A percentile compares a stretch with the other conserved stretches of the same genome.
Conservation (phyloP, 768 basidiomycete genomes). For the Strobilomyces dryophilus region DNA sequence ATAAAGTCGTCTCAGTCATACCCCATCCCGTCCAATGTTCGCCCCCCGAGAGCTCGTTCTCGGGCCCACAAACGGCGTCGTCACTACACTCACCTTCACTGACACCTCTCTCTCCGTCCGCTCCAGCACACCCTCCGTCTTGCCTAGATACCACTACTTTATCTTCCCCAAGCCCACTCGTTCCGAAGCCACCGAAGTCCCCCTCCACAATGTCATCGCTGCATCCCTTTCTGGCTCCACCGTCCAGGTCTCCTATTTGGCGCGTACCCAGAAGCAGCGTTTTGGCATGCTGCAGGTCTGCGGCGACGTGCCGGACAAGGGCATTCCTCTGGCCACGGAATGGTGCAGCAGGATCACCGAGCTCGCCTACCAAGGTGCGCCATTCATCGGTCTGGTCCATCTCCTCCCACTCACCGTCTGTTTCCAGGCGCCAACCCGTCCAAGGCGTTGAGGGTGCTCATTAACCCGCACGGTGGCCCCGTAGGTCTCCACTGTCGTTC, state of each 20-base stretch:
- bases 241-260: constrained; percentile 51
- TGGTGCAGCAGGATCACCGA: constrained; percentile 58
- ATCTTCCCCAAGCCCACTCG: constrained; percentile 8
- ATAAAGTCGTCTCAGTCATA: constrained; percentile 2
- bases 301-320: constrained; percentile 38
- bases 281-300: constrained; percentile 38
- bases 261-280: constrained; percentile 37
- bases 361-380: constrained; percentile 55
- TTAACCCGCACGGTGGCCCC: constrained; percentile 80
- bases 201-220: constrained; percentile 52
- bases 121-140: constrained; percentile 12
- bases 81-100: constrained; percentile 25
- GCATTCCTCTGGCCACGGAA: constrained; percentile 33
- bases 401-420: constrained; percentile 1
- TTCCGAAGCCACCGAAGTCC: constrained; percentile 32
- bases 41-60: constrained; percentile 18
- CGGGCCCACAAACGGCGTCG: constrained; percentile 6
- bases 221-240: constrained; percentile 37
- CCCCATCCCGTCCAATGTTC: constrained; percentile 11
- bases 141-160: constrained; percentile 6
- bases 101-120: constrained; percentile 26
- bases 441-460: constrained; percentile 59
- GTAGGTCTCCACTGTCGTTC: constrained; percentile 38
- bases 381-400: neutral
- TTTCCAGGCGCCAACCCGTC: constrained; percentile 47